Percentiles rank a stretch among this genome's conserved stretches.
Evolutionary conservation across 768 basidiomycete genomes (phyloP).

Genomic region (Suillus clintonianus): DNA sequence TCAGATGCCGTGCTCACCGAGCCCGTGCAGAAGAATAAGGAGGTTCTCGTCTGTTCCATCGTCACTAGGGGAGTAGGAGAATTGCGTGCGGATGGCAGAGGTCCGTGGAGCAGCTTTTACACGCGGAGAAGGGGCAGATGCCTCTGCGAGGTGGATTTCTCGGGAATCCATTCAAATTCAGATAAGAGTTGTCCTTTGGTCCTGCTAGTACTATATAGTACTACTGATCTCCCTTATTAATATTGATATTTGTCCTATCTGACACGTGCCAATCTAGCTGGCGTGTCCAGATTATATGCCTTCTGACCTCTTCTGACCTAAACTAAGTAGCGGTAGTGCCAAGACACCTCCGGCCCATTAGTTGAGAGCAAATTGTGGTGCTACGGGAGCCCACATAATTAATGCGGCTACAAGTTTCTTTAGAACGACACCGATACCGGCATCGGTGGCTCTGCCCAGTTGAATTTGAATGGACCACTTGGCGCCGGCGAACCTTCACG

Average conservation of each 20-base stretch:
- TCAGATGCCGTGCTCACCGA: constrained; percentile 52
- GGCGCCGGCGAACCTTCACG: background rate
- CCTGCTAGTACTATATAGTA: no score
- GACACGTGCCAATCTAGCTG: no score
- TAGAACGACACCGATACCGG: background rate
- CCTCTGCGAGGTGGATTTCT: constrained; percentile 18
- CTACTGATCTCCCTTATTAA: no score
- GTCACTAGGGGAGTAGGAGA: constrained; percentile 69
- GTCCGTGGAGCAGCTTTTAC: constrained; percentile 53
- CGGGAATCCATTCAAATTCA: background rate
- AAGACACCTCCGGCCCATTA: background rate
- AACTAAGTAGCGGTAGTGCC: no score
- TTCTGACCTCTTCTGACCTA: no score
- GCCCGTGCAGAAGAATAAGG: constrained; percentile 80
- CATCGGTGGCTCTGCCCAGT: background rate
- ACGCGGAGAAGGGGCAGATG: constrained; percentile 22
- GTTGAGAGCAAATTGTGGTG: background rate
- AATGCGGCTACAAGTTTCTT: background rate
- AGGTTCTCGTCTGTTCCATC: constrained; percentile 89
- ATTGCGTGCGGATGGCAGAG: constrained; percentile 52
- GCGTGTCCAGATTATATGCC: no score
- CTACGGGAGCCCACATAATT: background rate
- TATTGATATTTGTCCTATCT: no score
- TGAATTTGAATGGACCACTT: background rate
- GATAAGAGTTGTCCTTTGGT: no score